phyloP scores from a whole-genome alignment of 371 early-diverging fungal species.

The Smittium mucronatum region DNA sequence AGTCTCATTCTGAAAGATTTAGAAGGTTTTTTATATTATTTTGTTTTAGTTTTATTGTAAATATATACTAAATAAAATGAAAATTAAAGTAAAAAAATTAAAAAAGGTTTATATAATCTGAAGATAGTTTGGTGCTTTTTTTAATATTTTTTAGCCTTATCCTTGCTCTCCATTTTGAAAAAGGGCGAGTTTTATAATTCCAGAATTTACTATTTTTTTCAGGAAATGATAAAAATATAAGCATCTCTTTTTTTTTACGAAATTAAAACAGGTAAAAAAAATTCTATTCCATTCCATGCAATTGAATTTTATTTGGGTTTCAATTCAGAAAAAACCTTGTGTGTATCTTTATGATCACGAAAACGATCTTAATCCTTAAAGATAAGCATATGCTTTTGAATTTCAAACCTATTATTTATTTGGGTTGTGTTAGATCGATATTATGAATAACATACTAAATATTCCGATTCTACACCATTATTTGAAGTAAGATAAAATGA shows the following conservation, averaged over 20 bases:
- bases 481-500: neutral
- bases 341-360: neutral
- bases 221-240: neutral
- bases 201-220: neutral
- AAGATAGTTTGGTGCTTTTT: neutral
- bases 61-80: neutral
- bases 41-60: neutral
- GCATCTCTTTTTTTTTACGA: neutral
- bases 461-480: neutral
- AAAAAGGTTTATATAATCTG: neutral
- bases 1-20: neutral
- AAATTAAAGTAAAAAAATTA: neutral
- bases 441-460: neutral
- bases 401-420: neutral
- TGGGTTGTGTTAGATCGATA: too few relatives aligned
- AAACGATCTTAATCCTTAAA: neutral
- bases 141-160: neutral
- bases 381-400: neutral
- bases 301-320: neutral
- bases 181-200: too few relatives aligned
- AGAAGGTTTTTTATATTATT: too few relatives aligned
- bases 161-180: neutral
- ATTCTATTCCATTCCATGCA: neutral
- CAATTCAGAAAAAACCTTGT: neutral
- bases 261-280: neutral